Conservation (phyloP, 2,329 filamentous ascomycete genomes). For the Drechmeria coniospora region DNA sequence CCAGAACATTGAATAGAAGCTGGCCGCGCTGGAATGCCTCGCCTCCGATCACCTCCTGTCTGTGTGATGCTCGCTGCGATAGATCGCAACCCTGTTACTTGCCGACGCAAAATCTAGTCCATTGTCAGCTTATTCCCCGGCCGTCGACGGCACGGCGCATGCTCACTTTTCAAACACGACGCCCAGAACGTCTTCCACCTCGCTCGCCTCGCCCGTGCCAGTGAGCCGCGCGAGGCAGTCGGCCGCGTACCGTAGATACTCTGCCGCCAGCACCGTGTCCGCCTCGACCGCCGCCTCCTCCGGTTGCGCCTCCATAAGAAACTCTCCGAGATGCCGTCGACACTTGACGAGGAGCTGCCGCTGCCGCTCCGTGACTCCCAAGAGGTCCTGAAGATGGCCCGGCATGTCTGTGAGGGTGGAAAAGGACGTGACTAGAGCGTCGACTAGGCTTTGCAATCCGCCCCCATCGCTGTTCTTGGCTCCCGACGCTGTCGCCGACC, state of each 20-base stretch:
- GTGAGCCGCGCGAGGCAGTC: conserved; percentile 74
- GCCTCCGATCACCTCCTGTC: too few relatives aligned
- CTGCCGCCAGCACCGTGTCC: conserved; percentile 82
- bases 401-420: conserved; percentile 53
- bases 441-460: conserved; percentile 53
- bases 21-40: too few relatives aligned
- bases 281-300: conserved; percentile 31
- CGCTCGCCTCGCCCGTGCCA: conserved; percentile 67
- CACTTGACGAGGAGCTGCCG: conserved; percentile 65
- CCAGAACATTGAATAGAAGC: too few relatives aligned
- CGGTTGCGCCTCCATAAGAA: conserved; percentile 42
- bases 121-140: conserved; percentile 1
- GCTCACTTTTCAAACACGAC: conserved; percentile 95
- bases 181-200: conserved; percentile 89
- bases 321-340: conserved; percentile 54
- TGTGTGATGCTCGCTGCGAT: too few relatives aligned
- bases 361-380: conserved; percentile 85
- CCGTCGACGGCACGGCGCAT: conserved; percentile 1
- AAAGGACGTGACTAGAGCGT: conserved; percentile 53
- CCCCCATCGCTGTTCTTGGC: too few relatives aligned
- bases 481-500: conserved; percentile 8
- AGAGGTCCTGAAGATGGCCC: conserved; percentile 61
- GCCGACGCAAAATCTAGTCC: conserved; percentile 28
- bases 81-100: conserved; percentile 15
- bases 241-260: conserved; percentile 70